These are phyloP conservation scores for Metarhizium rileyi DNA, from an alignment of 2,329 filamentous ascomycete genomes.

Conservation along the genomic window DNA sequence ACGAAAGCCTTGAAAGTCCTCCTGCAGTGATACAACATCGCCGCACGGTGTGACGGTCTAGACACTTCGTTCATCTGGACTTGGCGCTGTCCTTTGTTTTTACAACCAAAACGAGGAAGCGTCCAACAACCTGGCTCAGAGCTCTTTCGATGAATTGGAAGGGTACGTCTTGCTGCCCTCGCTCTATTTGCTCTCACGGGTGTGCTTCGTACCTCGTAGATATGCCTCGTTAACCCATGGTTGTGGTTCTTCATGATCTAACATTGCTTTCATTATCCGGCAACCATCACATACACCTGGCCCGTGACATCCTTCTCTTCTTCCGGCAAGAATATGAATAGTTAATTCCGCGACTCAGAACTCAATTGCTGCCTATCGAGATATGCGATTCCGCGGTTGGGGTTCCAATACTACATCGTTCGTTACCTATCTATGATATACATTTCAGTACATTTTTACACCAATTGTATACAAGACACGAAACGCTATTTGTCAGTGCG, in stretches of 20 bases:
- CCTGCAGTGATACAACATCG: constrained; percentile 66
- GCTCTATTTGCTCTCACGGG: not conserved
- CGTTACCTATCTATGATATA: not conserved
- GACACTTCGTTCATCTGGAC: constrained; percentile 53
- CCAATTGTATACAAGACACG: too few species aligned
- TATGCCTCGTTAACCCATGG: not conserved
- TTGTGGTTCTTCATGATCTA: not conserved
- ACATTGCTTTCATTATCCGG: not conserved
- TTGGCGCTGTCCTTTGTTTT: constrained; percentile 73
- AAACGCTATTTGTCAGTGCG: too few species aligned
- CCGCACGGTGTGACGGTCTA: constrained; percentile 23
- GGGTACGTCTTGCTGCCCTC: constrained; percentile 44
- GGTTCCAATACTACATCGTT: not conserved
- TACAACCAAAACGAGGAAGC: constrained; percentile 74
- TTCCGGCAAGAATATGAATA: not conserved
- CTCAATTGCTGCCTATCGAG: not conserved
- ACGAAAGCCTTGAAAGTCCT: constrained; percentile 18
- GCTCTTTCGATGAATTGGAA: constrained; percentile 45
- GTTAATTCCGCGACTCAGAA: not conserved
- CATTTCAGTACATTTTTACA: not conserved
- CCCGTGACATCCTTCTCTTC: not conserved
- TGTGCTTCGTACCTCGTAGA: not conserved
- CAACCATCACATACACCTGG: not conserved
- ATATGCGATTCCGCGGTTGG: not conserved
- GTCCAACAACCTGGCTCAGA: constrained; percentile 68